phyloP scores from a whole-genome alignment of 2,329 filamentous ascomycete species.

The Neofusicoccum kwambonambiense region DNA sequence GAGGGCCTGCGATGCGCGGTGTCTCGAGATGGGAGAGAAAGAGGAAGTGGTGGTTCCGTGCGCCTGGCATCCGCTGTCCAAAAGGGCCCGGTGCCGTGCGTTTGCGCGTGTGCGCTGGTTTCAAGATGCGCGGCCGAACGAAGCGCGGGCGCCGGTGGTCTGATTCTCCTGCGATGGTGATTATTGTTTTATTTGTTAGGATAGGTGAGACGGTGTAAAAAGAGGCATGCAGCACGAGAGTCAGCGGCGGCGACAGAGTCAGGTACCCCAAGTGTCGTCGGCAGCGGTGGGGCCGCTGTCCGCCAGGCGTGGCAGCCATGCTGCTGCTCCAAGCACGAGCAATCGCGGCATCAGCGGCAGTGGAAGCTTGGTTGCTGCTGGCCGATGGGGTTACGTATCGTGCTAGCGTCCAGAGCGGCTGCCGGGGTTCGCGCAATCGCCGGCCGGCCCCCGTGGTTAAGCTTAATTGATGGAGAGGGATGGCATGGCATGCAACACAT shows the following conservation, averaged over 20 bases:
- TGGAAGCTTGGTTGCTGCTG: background rate
- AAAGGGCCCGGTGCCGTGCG: too few relatives aligned
- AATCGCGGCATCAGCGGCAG: background rate
- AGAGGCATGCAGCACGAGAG: too few relatives aligned
- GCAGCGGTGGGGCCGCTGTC: background rate
- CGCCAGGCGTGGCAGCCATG: background rate
- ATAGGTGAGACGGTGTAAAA: too few relatives aligned
- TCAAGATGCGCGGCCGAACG: background rate
- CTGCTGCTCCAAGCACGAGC: background rate
- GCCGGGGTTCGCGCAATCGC: conserved; percentile 2
- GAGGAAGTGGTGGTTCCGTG: background rate
- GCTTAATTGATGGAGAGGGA: conserved; percentile 3
- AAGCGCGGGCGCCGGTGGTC: background rate
- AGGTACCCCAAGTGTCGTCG: too few relatives aligned
- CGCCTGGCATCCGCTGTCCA: too few relatives aligned
- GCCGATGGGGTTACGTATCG: background rate
- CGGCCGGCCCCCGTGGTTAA: background rate
- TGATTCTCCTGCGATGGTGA: background rate
- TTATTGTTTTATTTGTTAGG: too few relatives aligned
- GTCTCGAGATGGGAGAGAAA: background rate
- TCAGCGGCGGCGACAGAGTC: too few relatives aligned
- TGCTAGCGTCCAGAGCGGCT: background rate
- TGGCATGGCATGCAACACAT: background rate
- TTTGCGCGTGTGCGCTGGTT: background rate
- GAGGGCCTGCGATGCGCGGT: background rate